Percentiles rank a stretch among this genome's conserved stretches.
Conservation (phyloP, 1,139 yeast genomes). For the Protomyces pachydermus region DNA sequence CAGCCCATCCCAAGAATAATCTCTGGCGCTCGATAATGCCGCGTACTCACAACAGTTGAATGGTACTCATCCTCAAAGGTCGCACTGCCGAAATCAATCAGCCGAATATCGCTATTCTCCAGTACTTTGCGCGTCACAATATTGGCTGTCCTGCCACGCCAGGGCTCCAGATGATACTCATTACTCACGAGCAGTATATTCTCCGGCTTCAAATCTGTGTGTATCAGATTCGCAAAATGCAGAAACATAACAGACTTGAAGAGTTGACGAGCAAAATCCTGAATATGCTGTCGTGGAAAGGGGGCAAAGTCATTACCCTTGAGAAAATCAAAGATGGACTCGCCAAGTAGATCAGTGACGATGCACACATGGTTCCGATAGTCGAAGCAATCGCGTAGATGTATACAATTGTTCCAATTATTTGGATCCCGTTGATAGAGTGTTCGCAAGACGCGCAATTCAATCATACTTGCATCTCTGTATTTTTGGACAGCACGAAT, state of each 20-base stretch:
- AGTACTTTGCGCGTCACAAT: constrained; percentile 47
- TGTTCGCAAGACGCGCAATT: constrained; percentile 69
- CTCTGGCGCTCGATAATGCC: constrained; percentile 97
- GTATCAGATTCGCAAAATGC: constrained; percentile 84
- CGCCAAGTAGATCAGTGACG: constrained; percentile 80
- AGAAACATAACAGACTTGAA: constrained; percentile 79
- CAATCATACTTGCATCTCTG: constrained; percentile 46
- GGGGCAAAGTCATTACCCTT: constrained; percentile 61
- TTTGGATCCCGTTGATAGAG: constrained; percentile 64
- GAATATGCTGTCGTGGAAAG: constrained; percentile 78
- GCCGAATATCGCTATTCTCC: constrained; percentile 72
- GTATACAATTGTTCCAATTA: constrained; percentile 55
- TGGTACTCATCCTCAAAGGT: constrained; percentile 92
- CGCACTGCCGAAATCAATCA: constrained; percentile 95
- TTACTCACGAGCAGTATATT: constrained; percentile 62
- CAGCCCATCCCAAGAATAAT: constrained; percentile 90
- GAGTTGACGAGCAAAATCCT: constrained; percentile 79
- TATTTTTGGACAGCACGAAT: constrained; percentile 52
- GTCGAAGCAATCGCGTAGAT: constrained; percentile 84
- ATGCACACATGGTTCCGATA: constrained; percentile 90
- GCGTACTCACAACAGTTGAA: constrained; percentile 76
- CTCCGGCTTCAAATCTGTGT: constrained; percentile 94
- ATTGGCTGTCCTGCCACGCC: constrained; percentile 3
- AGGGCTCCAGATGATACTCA: constrained; percentile 7
- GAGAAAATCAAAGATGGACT: constrained; percentile 83